These are phyloP conservation scores for Phytophthora fragariae DNA, from an alignment of 352 stramenopile species.

Conservation along the genomic window DNA sequence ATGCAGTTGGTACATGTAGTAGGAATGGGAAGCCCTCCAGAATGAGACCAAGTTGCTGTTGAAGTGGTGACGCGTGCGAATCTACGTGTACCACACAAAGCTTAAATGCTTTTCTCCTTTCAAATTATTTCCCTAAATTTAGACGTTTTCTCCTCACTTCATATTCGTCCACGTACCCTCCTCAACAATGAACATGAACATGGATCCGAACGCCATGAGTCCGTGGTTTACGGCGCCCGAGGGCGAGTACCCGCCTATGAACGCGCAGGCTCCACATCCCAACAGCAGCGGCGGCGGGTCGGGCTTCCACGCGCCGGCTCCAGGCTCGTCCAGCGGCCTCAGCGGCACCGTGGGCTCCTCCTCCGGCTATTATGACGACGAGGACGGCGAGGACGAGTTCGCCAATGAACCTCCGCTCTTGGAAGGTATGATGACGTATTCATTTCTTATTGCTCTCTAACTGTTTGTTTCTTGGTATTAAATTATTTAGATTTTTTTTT, in stretches of 20 bases:
- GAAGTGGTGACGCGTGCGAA: conserved; percentile 13
- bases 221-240: conserved; percentile 76
- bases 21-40: too few species aligned
- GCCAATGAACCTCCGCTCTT: conserved; percentile 97
- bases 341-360: conserved; percentile 35
- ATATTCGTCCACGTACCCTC: conserved; percentile 21
- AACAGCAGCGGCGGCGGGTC: conserved; percentile 26
- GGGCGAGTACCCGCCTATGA: conserved; percentile 51
- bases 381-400: conserved; percentile 87
- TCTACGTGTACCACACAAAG: not conserved
- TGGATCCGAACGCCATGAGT: conserved; percentile 72
- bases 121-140: not conserved
- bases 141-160: not conserved
- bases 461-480: conserved; percentile 4
- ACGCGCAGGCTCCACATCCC: conserved; percentile 27
- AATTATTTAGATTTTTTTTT: conserved; percentile 2
- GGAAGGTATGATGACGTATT: conserved; percentile 69
- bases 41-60: too few species aligned
- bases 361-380: conserved; percentile 38
- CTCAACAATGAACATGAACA: conserved; percentile 78
- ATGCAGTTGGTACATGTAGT: too few species aligned
- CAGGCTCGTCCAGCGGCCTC: conserved; percentile 34
- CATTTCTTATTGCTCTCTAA: conserved; percentile 6
- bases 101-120: not conserved
- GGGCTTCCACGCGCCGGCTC: conserved; percentile 33